phyloP scores from a whole-genome alignment of 495 filamentous ascomycete genomes.

The Hyaloscypha variabilis region DNA sequence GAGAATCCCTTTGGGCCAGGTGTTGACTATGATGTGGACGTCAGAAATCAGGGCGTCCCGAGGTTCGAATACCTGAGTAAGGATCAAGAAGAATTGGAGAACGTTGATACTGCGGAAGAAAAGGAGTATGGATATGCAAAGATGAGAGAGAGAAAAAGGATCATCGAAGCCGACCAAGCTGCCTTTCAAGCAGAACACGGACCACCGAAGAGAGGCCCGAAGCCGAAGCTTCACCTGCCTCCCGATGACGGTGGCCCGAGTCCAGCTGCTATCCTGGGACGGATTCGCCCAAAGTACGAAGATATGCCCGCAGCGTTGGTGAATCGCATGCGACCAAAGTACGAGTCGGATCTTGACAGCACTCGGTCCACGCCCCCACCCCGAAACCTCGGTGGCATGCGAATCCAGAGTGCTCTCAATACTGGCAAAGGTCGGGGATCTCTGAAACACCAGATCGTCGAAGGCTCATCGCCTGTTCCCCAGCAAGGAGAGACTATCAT shows the following conservation, averaged over 20 bases:
- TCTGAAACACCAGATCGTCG: conserved; percentile 52
- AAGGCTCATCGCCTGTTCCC: conserved; percentile 52
- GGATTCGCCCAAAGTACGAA: conserved; percentile 46
- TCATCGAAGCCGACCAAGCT: conserved; percentile 54
- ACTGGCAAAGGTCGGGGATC: conserved; percentile 37
- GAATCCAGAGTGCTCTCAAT: conserved; percentile 38
- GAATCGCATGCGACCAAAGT: conserved; percentile 53
- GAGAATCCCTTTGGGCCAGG: conserved; percentile 91
- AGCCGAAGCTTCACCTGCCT: conserved; percentile 57
- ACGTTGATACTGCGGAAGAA: conserved; percentile 88
- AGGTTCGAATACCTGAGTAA: conserved; percentile 73
- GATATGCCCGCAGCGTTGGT: conserved; percentile 49
- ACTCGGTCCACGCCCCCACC: conserved; percentile 59
- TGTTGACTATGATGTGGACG: conserved; percentile 59
- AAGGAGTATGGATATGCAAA: conserved; percentile 84
- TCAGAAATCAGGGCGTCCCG: conserved; percentile 79
- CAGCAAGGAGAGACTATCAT: conserved; percentile 24
- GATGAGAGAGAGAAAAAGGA: conserved; percentile 79
- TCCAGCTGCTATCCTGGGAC: conserved; percentile 39
- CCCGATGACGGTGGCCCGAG: conserved; percentile 53
- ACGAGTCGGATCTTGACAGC: conserved; percentile 61
- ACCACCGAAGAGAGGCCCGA: conserved; percentile 51
- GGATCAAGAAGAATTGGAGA: conserved; percentile 79
- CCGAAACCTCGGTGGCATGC: conserved; percentile 44
- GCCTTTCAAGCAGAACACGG: conserved; percentile 41